A percentile compares a stretch with the other conserved stretches of the same genome.
phyloP scores from a whole-genome alignment of 352 stramenopile species.

The Phytophthora litchii region DNA sequence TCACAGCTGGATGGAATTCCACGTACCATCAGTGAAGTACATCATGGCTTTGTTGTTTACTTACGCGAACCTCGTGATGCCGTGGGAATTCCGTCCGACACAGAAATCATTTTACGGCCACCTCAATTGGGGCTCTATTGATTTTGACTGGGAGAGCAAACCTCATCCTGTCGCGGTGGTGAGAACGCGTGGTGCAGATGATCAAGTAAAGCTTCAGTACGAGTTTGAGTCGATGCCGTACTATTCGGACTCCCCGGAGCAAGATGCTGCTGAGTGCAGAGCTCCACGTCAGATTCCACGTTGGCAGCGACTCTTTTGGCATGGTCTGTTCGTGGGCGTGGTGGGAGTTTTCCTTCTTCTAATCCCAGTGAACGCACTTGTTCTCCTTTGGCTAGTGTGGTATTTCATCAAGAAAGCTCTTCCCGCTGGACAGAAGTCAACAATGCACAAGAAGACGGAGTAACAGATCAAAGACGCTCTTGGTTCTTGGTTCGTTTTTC shows the following conservation, averaged over 20 bases:
- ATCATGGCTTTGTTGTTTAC: constrained; percentile 72
- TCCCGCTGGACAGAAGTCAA: constrained; percentile 4
- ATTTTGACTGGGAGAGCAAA: constrained; percentile 87
- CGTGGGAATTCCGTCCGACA: constrained; percentile 77
- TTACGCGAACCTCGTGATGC: constrained; percentile 71
- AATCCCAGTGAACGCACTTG: constrained; percentile 54
- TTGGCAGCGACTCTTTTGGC: constrained; percentile 47
- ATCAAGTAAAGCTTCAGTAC: constrained; percentile 74
- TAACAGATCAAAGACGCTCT: constrained; percentile 19
- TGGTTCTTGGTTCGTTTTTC: constrained; percentile 3
- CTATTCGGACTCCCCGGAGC: constrained; percentile 42
- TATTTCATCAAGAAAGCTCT: constrained; percentile 55
- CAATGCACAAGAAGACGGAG: constrained; percentile 37
- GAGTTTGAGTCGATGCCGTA: constrained; percentile 52
- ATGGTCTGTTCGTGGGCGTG: constrained; percentile 39
- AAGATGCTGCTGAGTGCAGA: constrained; percentile 56
- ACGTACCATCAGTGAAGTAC: constrained; percentile 55
- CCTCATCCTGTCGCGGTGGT: constrained; percentile 64
- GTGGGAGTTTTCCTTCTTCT: constrained; percentile 54
- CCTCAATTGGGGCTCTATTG: constrained; percentile 93
- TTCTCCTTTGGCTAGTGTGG: constrained; percentile 70
- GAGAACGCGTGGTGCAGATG: constrained; percentile 59
- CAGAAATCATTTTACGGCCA: constrained; percentile 81
- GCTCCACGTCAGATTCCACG: constrained; percentile 46
- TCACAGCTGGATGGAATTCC: constrained; percentile 92